Evolutionary conservation across 345 rosid genomes (phyloP).

Genomic region (Dipteronia dyeriana): DNA sequence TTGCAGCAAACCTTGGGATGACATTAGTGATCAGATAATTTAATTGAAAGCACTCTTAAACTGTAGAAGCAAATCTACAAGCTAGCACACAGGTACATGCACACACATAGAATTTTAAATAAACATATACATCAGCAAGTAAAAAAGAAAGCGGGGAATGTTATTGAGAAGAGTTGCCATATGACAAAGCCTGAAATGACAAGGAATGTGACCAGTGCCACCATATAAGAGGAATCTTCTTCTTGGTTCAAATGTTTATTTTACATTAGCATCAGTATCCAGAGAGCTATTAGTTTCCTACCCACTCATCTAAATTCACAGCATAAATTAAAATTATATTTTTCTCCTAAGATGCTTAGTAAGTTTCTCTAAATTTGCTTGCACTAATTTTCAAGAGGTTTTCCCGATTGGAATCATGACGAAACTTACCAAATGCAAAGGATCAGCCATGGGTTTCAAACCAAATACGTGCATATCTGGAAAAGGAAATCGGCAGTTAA

Average conservation of each 20-base stretch:
- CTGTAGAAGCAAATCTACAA: neutral
- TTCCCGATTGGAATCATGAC: neutral
- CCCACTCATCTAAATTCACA: neutral
- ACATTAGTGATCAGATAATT: conserved; percentile 22
- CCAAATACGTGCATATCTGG: conserved; percentile 74
- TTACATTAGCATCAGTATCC: neutral
- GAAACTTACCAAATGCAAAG: conserved; percentile 56
- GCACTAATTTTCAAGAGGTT: neutral
- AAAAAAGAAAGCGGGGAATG: neutral
- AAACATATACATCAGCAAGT: neutral
- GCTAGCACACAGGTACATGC: neutral
- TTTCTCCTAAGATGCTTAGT: neutral
- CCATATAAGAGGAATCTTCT: conserved; percentile 3
- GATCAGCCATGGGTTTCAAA: conserved; percentile 61
- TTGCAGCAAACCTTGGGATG: conserved; percentile 60
- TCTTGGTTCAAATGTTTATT: neutral
- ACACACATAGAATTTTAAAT: neutral
- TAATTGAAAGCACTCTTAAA: neutral
- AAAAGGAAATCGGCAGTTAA: conserved; percentile 22
- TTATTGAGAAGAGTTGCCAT: neutral
- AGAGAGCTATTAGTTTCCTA: neutral
- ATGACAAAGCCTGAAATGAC: neutral
- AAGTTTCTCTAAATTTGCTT: neutral
- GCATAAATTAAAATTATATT: neutral
- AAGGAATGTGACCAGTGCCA: neutral